These are phyloP conservation scores for Spathaspora hagerdaliae DNA, from an alignment of 805 yeast species.

Conservation along the genomic window DNA sequence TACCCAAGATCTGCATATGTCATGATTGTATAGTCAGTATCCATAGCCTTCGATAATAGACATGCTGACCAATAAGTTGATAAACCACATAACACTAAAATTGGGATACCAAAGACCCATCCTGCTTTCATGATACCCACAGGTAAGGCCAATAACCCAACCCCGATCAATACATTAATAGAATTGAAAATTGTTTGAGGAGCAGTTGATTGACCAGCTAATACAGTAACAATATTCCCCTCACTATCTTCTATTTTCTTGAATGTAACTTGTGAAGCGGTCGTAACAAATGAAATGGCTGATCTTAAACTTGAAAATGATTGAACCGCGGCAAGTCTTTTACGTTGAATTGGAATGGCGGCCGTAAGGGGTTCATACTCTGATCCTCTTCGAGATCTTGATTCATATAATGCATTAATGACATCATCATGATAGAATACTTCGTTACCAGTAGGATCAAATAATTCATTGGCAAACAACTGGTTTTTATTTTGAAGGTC, in stretches of 20 bases:
- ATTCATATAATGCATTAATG: conserved; percentile 17
- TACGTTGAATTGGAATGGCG: conserved; percentile 24
- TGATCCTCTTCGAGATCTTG: conserved; percentile 28
- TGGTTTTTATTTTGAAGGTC: conserved; percentile 22
- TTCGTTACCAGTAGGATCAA: conserved; percentile 16
- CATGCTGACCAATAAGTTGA: conserved; percentile 76
- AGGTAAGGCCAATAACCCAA: conserved; percentile 64
- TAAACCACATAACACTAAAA: conserved; percentile 57
- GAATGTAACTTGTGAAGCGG: conserved; percentile 50
- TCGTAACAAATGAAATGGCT: conserved; percentile 29
- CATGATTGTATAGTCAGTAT: conserved; percentile 73
- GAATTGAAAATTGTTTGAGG: conserved; percentile 78
- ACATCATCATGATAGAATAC: conserved; percentile 40
- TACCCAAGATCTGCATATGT: conserved; percentile 88
- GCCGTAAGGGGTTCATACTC: conserved; percentile 9
- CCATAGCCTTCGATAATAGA: conserved; percentile 69
- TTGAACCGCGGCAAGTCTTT: conserved; percentile 29
- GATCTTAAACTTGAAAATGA: conserved; percentile 43
- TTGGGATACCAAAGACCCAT: conserved; percentile 58
- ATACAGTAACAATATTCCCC: conserved; percentile 66
- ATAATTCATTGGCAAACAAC: conserved; percentile 11
- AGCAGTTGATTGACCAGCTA: conserved; percentile 78
- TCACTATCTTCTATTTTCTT: conserved; percentile 65
- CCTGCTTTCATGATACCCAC: conserved; percentile 64
- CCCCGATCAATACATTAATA: conserved; percentile 64